Base-by-base conservation (phyloP, 768 basidiomycete species). In the Russula brevipes region DNA sequence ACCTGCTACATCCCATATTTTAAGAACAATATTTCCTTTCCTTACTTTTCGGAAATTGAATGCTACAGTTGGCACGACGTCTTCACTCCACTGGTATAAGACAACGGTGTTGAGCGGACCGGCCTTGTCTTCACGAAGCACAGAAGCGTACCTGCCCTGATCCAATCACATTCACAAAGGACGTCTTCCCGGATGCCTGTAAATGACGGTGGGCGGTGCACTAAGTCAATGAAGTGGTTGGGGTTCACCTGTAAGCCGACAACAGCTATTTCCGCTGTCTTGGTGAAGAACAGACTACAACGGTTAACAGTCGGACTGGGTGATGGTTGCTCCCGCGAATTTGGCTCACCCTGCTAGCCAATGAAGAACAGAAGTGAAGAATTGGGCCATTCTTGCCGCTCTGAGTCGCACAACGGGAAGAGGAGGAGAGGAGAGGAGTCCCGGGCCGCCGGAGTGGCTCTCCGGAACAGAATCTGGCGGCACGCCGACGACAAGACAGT, bases 1-100 rank as follows among this genome's bases (percentile, higher is more conserved):
- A 91, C 88, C 93, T 65, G 94, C 94, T 44, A 97, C 90, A 73
- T 97, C 94, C 94, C 94, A 97, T 53, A 97, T 85, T 73, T 94
- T 96, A 71, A 97, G 78, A 0, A 90, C 92, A 1, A 96, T 86
- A 63, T 93, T 95, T 12, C 92, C 93, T 70, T 91, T 93, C 65
- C 87, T 80, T 12, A 96, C 86, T 73, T 91, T 92, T 19, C 91
- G 82, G 70, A 94, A 86, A 69, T 94, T 94, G 79, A 94, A 97
- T 7, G 94, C 92, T 24, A 97, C 89, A 1, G 94, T 97, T 0
- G 94, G 94, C 0, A 94, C 94, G n/a, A 94, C 92, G 59, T 96
- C 94, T 77, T 95, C 92, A 63, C 89, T 92, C 89, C 92, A 97
- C 85, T 95, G 42, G 70, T 11, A 54, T 12, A 41, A 36, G 24